phyloP scores from a whole-genome alignment of 176 grass and related monocot species.

The Avena insularis region DNA sequence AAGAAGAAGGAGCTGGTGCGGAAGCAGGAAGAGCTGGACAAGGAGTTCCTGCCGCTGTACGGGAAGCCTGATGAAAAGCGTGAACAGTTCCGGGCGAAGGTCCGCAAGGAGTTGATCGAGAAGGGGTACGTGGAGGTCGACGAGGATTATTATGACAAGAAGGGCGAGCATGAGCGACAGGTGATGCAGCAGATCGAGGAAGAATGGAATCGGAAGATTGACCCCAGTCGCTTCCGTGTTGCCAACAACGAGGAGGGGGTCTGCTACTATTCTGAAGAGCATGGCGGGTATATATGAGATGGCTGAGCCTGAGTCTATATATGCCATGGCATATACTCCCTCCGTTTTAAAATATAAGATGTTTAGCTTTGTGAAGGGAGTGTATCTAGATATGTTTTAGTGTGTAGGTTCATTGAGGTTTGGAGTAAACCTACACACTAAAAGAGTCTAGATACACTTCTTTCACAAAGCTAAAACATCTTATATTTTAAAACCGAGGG shows the following conservation, averaged over 20 bases:
- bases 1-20: no score
- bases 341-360: no score
- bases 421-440: no score
- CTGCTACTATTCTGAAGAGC: not conserved
- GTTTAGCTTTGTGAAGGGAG: no score
- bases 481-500: no score
- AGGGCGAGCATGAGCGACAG: not conserved
- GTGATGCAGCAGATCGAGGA: not conserved
- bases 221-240: not conserved
- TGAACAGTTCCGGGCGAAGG: not conserved
- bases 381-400: no score
- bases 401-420: no score
- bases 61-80: not conserved
- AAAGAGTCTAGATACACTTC: no score
- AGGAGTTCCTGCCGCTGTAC: not conserved
- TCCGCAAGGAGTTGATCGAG: not conserved
- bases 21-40: not conserved
- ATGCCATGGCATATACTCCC: no score
- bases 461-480: no score
- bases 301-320: not conserved
- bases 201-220: not conserved
- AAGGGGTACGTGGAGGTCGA: slow-evolving; percentile 1
- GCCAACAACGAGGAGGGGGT: not conserved
- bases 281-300: not conserved
- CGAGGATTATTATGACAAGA: not conserved